Evolutionary conservation across 345 rosid species (phyloP), one percentile per base, ranked within the genome.

Genomic region (Arabidopsis arenosa): DNA sequence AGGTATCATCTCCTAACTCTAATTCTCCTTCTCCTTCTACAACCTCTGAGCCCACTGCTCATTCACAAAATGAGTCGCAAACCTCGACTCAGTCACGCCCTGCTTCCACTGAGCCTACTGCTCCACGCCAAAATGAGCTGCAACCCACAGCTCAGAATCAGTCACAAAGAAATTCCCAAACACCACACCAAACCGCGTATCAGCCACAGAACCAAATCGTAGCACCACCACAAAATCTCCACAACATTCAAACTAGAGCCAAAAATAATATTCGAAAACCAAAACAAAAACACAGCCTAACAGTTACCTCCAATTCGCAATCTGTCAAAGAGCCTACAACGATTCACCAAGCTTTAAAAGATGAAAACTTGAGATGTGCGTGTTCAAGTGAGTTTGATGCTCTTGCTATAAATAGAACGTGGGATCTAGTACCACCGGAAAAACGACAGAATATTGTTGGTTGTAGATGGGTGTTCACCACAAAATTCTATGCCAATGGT

Each of bases 331-430:
- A 35, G 6, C 37, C 8, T 1, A 9, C 18, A 1, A 13, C 61
- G 0, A 7, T 13, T 1, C 0, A 0, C 0, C 40, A 56, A 32
- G 61, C 61, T 0, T 1, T 30, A 0, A 56, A 56, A 2, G 61
- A 56, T 1, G 37, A 56, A 1, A 0, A 6, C 0, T 56, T 11
- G 61, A 10, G 57, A 2, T 10, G 17, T 0, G 40, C 7, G 0
- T 56, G 40, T 14, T 9, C 15, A 0, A 2, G 1, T 5, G 61
- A 56, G 32, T 56, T 5, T 14, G 37, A 56, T 56, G 61, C 61
- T 0, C 61, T 13, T 0, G 1, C 1, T 0, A 0, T 2, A 5
- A 56, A 30, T 12, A 40, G 32, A 10, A 7, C 64, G 0, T 59
- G 64, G 64, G 45, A 59, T 37, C 1, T 36, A 1, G 64, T 59